phyloP scores from a whole-genome alignment of 2,329 filamentous ascomycete genomes.

The Fusarium avenaceum region DNA sequence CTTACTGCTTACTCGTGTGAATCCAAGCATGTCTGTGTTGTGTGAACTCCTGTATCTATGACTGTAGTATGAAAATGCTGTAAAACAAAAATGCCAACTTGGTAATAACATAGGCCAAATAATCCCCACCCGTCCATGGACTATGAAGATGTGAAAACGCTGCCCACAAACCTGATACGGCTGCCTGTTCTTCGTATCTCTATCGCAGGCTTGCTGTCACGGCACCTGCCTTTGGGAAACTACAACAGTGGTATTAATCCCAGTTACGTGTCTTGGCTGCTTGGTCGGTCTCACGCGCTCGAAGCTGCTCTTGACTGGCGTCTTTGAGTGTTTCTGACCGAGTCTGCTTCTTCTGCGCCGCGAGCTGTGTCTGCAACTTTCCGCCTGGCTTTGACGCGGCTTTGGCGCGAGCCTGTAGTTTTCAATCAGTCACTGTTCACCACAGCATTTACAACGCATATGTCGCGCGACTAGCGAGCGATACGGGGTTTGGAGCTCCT shows the following conservation, averaged over 20 bases:
- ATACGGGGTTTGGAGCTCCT: conserved; percentile 49
- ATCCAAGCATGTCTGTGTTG: background rate
- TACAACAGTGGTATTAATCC: conserved; percentile 43
- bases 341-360: conserved; percentile 82
- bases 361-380: conserved; percentile 78
- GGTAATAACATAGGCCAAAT: conserved; percentile 20
- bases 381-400: conserved; percentile 70
- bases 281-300: conserved; percentile 76
- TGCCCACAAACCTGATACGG: background rate
- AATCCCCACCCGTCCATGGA: background rate
- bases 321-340: conserved; percentile 76
- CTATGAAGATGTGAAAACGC: background rate
- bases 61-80: background rate
- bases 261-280: conserved; percentile 57
- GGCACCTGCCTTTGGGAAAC: background rate
- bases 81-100: background rate
- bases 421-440: background rate
- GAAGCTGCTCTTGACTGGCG: conserved; percentile 74
- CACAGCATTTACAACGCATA: background rate
- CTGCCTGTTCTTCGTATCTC: background rate
- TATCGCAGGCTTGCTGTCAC: too few relatives aligned
- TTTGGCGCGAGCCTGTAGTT: conserved; percentile 74
- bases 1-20: background rate
- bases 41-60: conserved; percentile 2
- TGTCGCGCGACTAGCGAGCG: background rate